Base-by-base conservation (phyloP, 169 alveolate genomes). In the Plasmodium relictum region DNA sequence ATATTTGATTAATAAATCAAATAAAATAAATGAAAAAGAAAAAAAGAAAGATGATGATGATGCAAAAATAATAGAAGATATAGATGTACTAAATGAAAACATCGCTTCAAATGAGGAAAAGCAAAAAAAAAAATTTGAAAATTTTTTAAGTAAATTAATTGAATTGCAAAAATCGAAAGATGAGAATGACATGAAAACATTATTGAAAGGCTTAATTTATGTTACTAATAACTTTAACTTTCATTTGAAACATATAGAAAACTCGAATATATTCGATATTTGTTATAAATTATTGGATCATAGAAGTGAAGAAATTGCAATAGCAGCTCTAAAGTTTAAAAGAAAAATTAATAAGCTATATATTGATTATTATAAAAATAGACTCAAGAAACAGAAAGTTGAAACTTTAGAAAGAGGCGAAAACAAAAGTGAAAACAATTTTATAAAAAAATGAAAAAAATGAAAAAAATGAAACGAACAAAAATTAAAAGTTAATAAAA, bases 271-370 rank as follows among this genome's bases (percentile, higher is more conserved):
- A 39, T 44, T 80, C 61, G 90, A 80, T 44, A 45, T 80, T 12
- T 80, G 90, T 44, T 80, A 80, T 61, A 80, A 80, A n/a, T 39
- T 80, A 39, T 65, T 80, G 90, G 90, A 80, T 66, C 90, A 80
- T 39, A 22, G 83, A 71, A 80, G 41, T 66, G 90, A 80, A 20
- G 90, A 80, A 6, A 73, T 80, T 20, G 90, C 90, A 7, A 66
- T 80, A 39, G 90, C 90, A n/a, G 90, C 90, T 41, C 59, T 80
- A 41, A 66, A 68, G 50, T 80, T 80, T 59, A 80, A 80, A 59
- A 80, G 90, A 42, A 80, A 54, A 80, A 80, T 80, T 52, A 80
- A 80, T 61, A 66, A 37, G 26, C 73, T 66, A 1, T 80, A 80
- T 66, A 52, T 80, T 24, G 76, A 80, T 22, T 80, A 80, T 50